phyloP scores from a whole-genome alignment of 176 grass and related monocot genomes.

The Triticum urartu region DNA sequence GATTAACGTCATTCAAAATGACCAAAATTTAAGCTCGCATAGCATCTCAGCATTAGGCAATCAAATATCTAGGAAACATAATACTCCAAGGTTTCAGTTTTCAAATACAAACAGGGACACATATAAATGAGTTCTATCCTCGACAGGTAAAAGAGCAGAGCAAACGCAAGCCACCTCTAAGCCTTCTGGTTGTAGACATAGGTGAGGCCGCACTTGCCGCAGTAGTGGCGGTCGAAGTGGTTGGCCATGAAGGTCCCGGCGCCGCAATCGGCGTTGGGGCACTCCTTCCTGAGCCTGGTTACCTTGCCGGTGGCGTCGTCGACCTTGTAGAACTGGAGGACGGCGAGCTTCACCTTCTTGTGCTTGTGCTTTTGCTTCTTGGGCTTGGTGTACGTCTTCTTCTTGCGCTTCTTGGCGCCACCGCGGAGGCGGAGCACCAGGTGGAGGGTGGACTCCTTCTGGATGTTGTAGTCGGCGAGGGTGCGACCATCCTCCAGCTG shows the following conservation, averaged over 20 bases:
- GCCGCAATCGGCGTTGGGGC: slow-evolving; percentile 75
- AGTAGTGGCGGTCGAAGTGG: slow-evolving; percentile 81
- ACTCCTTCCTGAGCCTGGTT: slow-evolving; percentile 75
- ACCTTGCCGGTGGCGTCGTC: slow-evolving; percentile 72
- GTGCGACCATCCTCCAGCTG: slow-evolving; percentile 70
- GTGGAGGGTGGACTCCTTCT: slow-evolving; percentile 70
- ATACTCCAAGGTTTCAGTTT: no score
- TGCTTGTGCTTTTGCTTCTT: slow-evolving; percentile 78
- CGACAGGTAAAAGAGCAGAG: background rate
- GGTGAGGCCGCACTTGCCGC: slow-evolving; percentile 74
- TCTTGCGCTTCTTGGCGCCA: slow-evolving; percentile 68
- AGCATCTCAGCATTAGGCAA: no score
- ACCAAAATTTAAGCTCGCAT: no score
- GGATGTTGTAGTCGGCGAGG: slow-evolving; percentile 81
- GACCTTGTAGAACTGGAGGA: slow-evolving; percentile 78
- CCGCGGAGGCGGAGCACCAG: slow-evolving; percentile 62
- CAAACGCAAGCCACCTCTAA: background rate
- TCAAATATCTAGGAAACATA: no score
- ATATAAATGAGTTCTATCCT: no score
- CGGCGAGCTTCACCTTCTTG: slow-evolving; percentile 76
- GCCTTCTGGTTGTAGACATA: slow-evolving; percentile 71
- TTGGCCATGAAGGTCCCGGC: slow-evolving; percentile 81
- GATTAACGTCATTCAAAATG: no score
- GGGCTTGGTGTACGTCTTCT: slow-evolving; percentile 82
- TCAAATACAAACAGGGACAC: no score